phyloP scores from a whole-genome alignment of 257 asterid species.

The Solanum bulbocastanum region DNA sequence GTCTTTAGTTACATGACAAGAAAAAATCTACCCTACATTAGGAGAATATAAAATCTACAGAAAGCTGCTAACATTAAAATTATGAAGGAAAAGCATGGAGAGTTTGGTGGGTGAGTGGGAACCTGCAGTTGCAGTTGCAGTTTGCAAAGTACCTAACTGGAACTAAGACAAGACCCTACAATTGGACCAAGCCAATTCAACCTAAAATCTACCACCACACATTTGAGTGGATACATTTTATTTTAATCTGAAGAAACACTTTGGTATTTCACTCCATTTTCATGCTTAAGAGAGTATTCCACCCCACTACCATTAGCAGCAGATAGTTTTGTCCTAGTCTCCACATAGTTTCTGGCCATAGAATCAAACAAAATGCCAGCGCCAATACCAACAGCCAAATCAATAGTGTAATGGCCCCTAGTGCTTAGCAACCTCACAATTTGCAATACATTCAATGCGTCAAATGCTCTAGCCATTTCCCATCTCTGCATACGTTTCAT shows the following conservation, averaged over 20 bases:
- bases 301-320: neutral
- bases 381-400: constrained; percentile 72
- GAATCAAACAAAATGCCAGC: constrained; percentile 80
- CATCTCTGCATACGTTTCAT: constrained; percentile 79
- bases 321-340: constrained; percentile 27
- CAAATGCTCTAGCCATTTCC: constrained; percentile 56
- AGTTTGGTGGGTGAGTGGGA: neutral
- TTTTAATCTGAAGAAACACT: neutral
- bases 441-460: constrained; percentile 60
- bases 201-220: neutral
- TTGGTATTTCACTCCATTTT: neutral
- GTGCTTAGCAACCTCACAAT: constrained; percentile 65
- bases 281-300: neutral
- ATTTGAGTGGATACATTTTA: neutral
- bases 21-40: neutral
- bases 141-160: neutral
- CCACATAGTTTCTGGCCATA: constrained; percentile 61
- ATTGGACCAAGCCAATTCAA: neutral
- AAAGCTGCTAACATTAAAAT: neutral
- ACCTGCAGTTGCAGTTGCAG: neutral
- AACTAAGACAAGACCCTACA: neutral
- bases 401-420: constrained; percentile 94
- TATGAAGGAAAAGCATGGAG: neutral
- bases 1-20: neutral
- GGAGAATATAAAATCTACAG: neutral